phyloP scores from a whole-genome alignment of 495 filamentous ascomycete species.

The Hapsidospora chrysogenum region DNA sequence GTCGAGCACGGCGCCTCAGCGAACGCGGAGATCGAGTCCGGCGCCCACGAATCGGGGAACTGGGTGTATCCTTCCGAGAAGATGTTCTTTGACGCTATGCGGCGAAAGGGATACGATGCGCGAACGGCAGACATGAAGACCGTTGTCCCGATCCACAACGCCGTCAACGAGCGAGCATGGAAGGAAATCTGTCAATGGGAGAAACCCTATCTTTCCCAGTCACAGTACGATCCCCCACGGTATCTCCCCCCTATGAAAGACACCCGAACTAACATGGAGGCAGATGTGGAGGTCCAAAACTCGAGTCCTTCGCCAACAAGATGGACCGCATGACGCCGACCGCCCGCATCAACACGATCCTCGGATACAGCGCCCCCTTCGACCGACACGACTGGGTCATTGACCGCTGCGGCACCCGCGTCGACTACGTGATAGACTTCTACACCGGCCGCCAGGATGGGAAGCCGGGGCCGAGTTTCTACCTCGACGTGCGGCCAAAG shows the following conservation, averaged over 20 bases:
- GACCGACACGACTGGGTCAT: conserved; percentile 97
- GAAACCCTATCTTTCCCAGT: conserved; percentile 35
- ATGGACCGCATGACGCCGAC: conserved; percentile 60
- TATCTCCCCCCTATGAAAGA: neutral
- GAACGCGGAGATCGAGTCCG: conserved; percentile 50
- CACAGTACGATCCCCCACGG: conserved; percentile 19
- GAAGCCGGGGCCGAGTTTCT: conserved; percentile 56
- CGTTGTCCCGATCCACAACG: conserved; percentile 95
- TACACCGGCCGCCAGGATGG: conserved; percentile 58
- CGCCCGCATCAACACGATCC: conserved; percentile 59
- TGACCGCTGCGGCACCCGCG: conserved; percentile 70
- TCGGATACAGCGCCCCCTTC: conserved; percentile 84
- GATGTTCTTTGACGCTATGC: conserved; percentile 92
- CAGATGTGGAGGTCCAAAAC: conserved; percentile 63
- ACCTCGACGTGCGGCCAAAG: conserved; percentile 89
- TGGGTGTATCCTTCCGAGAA: conserved; percentile 96
- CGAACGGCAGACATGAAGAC: conserved; percentile 58
- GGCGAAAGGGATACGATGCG: conserved; percentile 54
- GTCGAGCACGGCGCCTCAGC: conserved; percentile 19
- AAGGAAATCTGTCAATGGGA: conserved; percentile 78
- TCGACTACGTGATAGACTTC: conserved; percentile 98
- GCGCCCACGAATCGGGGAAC: conserved; percentile 54
- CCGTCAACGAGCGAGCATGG: conserved; percentile 86
- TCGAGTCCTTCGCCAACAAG: conserved; percentile 71
- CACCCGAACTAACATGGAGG: neutral